Percentiles rank a stretch among this genome's conserved stretches.
phyloP scores from a whole-genome alignment of 441 rosid genomes.

The Iberis amara region DNA sequence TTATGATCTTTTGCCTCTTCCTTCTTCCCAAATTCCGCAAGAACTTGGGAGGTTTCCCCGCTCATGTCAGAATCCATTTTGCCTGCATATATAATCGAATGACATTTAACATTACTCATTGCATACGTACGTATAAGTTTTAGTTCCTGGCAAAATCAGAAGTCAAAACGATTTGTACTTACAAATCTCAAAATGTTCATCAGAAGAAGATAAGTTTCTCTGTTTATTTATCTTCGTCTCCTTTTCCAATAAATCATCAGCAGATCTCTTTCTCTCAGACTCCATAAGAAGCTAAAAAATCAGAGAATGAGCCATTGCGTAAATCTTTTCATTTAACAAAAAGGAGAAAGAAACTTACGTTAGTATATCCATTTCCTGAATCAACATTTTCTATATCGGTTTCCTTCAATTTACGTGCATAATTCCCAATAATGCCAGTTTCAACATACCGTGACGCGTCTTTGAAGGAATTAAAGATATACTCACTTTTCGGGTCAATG shows the following conservation, averaged over 20 bases:
- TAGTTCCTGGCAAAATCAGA: background rate
- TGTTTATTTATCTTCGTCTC: slow-evolving; percentile 17
- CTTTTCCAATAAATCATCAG: slow-evolving; percentile 12
- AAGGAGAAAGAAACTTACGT: slow-evolving; percentile 37
- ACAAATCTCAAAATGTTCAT: slow-evolving; percentile 2
- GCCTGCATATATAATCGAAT: slow-evolving; percentile 30
- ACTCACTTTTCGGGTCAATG: slow-evolving; percentile 72
- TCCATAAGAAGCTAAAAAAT: slow-evolving; percentile 19
- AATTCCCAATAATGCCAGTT: slow-evolving; percentile 57
- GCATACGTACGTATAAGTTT: background rate
- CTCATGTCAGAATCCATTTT: slow-evolving; percentile 15
- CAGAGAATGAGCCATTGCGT: background rate
- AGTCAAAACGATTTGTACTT: background rate
- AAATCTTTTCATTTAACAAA: slow-evolving; percentile 1
- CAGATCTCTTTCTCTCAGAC: slow-evolving; percentile 13
- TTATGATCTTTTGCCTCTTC: slow-evolving; percentile 11
- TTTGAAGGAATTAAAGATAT: slow-evolving; percentile 72
- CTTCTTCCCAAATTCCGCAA: slow-evolving; percentile 7
- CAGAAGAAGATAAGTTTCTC: slow-evolving; percentile 20
- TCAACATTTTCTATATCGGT: slow-evolving; percentile 30
- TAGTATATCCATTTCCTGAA: slow-evolving; percentile 39
- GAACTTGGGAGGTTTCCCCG: slow-evolving; percentile 15
- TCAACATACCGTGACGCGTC: slow-evolving; percentile 63
- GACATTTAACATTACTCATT: slow-evolving; percentile 8
- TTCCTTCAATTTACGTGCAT: slow-evolving; percentile 53